A percentile compares a stretch with the other conserved stretches of the same genome.
Conservation (phyloP, 805 yeast species). For the Debaryomyces prosopidis region DNA sequence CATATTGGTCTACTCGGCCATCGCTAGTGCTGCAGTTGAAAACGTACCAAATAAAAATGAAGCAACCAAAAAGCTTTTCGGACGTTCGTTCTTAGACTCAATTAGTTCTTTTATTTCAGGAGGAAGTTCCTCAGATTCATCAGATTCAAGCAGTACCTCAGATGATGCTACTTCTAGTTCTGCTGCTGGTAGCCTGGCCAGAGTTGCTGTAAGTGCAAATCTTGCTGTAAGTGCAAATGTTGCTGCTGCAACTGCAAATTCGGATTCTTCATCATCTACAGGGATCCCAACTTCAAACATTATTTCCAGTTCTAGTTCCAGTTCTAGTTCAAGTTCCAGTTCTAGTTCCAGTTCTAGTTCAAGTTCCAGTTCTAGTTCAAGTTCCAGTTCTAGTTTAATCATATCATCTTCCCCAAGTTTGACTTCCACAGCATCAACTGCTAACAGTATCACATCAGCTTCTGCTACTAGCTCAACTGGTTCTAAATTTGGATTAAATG, state of each 20-base stretch:
- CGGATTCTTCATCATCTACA: constrained; percentile 10
- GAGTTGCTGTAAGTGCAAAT: not conserved
- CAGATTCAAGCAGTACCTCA: too few relatives aligned
- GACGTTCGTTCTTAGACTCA: constrained; percentile 6
- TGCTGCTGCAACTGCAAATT: constrained; percentile 1
- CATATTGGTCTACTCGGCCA: constrained; percentile 23
- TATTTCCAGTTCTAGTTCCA: constrained; percentile 9
- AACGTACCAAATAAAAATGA: constrained; percentile 6
- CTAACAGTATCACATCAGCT: too few relatives aligned
- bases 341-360: too few relatives aligned
- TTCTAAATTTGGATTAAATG: too few relatives aligned
- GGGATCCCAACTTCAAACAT: constrained; percentile 3
- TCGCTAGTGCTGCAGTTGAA: constrained; percentile 17
- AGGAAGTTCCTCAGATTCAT: constrained; percentile 2
- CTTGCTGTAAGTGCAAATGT: constrained; percentile 1
- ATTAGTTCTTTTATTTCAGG: not conserved
- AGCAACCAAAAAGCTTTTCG: constrained; percentile 11
- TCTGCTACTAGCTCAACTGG: too few relatives aligned
- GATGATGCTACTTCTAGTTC: not conserved
- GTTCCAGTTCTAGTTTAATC: constrained; percentile 8
- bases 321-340: constrained; percentile 11
- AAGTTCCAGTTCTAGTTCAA: constrained; percentile 10
- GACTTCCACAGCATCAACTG: not conserved
- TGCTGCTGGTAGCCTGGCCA: constrained; percentile 1
- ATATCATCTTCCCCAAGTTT: not conserved